A percentile compares a stretch with the other conserved stretches of the same genome.
Evolutionary conservation across 2,329 filamentous ascomycete species (phyloP).

Genomic region (Epichloe uncinata): DNA sequence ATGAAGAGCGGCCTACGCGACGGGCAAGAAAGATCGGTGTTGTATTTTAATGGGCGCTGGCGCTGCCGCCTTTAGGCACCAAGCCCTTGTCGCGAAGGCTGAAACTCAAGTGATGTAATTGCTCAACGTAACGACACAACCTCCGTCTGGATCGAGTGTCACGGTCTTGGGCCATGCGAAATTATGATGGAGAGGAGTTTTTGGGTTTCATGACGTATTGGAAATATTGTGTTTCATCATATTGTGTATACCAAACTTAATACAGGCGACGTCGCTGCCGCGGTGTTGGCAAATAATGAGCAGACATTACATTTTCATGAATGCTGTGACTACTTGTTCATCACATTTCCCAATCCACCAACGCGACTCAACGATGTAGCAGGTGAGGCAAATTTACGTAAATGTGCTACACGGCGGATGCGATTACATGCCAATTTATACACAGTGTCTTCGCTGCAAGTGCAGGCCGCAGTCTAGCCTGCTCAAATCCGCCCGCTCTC

Average conservation of each 20-base stretch:
- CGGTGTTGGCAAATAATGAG: not conserved
- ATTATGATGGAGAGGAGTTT: not conserved
- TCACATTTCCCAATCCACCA: too few relatives aligned
- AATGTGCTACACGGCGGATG: not conserved
- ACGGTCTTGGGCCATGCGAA: too few relatives aligned
- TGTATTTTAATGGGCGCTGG: too few relatives aligned
- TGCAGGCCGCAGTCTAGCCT: not conserved
- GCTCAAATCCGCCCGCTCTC: not conserved
- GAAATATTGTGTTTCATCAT: slow-evolving; percentile 9
- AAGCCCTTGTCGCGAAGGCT: not conserved
- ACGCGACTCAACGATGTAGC: too few relatives aligned
- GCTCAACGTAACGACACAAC: not conserved
- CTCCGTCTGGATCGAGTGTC: not conserved
- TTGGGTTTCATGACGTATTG: slow-evolving; percentile 4
- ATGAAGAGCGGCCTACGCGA: not conserved
- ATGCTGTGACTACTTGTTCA: not conserved
- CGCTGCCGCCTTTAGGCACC: not conserved
- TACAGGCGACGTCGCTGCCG: not conserved
- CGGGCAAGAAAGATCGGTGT: not conserved
- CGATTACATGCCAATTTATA: not conserved
- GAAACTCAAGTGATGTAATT: not conserved
- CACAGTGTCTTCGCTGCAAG: not conserved
- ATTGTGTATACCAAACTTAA: slow-evolving; percentile 10
- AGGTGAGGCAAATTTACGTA: too few relatives aligned
- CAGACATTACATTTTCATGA: not conserved